A percentile compares a stretch with the other conserved stretches of the same genome.
These are phyloP conservation scores for Astraeus odoratus DNA, from an alignment of 768 basidiomycete genomes.

Conservation along the genomic window DNA sequence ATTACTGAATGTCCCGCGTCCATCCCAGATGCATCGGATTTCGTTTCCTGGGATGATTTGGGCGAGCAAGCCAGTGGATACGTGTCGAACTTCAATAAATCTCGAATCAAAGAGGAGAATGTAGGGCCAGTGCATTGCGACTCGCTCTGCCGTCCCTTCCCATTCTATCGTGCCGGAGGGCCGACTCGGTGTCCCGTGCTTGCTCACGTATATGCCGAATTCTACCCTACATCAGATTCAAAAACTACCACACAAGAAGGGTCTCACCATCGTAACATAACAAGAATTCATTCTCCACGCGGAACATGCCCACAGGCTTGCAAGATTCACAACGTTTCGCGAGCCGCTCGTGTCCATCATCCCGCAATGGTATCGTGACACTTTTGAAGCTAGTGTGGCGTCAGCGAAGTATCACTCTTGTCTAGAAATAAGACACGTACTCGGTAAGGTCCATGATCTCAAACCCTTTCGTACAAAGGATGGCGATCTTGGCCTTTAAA, in stretches of 20 bases:
- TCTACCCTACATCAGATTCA: slow-evolving; percentile 36
- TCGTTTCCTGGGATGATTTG: slow-evolving; percentile 82
- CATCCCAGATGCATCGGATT: slow-evolving; percentile 87
- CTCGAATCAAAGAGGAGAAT: slow-evolving; percentile 81
- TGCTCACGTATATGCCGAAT: slow-evolving; percentile 88
- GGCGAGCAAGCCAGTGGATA: slow-evolving; percentile 69
- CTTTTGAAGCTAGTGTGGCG: slow-evolving; percentile 60
- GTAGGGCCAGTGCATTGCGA: slow-evolving; percentile 86
- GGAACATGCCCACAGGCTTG: slow-evolving; percentile 85
- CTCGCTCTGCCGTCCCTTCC: slow-evolving; percentile 87
- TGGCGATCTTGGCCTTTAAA: slow-evolving; percentile 88
- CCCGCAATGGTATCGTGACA: slow-evolving; percentile 81
- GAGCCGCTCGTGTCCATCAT: slow-evolving; percentile 62
- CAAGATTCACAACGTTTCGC: slow-evolving; percentile 78
- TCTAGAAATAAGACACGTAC: slow-evolving; percentile 38
- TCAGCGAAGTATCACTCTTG: background rate
- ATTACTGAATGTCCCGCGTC: slow-evolving; percentile 40
- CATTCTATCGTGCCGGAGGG: slow-evolving; percentile 74
- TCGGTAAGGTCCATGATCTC: slow-evolving; percentile 96
- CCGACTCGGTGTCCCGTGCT: slow-evolving; percentile 83
- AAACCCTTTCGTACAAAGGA: slow-evolving; percentile 90
- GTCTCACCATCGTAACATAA: slow-evolving; percentile 79
- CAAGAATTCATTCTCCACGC: slow-evolving; percentile 83
- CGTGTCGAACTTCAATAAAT: slow-evolving; percentile 87
- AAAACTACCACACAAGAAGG: background rate